These are phyloP conservation scores for Neopestalotiopsis sp. DNA, from an alignment of 2,329 filamentous ascomycete genomes.

Conservation along the genomic window DNA sequence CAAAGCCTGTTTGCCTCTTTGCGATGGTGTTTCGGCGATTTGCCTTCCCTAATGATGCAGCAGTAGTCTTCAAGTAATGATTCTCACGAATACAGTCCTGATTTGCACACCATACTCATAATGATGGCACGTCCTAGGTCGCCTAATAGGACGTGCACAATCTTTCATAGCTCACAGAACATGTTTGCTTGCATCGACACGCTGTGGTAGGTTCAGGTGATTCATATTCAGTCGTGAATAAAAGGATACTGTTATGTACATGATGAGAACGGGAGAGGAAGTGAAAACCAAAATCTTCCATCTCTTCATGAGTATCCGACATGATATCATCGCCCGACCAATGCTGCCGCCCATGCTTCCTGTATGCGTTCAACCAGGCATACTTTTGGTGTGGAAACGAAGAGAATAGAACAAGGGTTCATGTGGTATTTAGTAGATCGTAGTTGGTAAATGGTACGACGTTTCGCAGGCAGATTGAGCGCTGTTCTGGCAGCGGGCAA, in stretches of 20 bases:
- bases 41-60: no score
- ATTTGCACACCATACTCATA: no score
- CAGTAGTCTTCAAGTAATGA: no score
- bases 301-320: constrained; percentile 5
- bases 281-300: background rate
- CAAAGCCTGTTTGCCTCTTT: no score
- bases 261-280: background rate
- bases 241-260: background rate
- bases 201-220: background rate
- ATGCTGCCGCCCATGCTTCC: background rate
- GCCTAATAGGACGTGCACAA: no score
- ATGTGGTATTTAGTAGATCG: background rate
- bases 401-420: background rate
- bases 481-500: background rate
- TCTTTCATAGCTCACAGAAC: no score
- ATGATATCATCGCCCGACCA: constrained; percentile 1
- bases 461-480: background rate
- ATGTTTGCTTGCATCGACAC: no score
- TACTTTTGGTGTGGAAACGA: background rate
- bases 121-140: no score
- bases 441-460: background rate
- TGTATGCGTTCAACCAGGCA: background rate
- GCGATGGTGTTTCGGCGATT: no score
- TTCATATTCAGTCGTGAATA: constrained; percentile 12
- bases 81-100: no score